These are phyloP conservation scores for Aureobasidium melanogenum DNA, from an alignment of 2,329 filamentous ascomycete species.

Conservation along the genomic window DNA sequence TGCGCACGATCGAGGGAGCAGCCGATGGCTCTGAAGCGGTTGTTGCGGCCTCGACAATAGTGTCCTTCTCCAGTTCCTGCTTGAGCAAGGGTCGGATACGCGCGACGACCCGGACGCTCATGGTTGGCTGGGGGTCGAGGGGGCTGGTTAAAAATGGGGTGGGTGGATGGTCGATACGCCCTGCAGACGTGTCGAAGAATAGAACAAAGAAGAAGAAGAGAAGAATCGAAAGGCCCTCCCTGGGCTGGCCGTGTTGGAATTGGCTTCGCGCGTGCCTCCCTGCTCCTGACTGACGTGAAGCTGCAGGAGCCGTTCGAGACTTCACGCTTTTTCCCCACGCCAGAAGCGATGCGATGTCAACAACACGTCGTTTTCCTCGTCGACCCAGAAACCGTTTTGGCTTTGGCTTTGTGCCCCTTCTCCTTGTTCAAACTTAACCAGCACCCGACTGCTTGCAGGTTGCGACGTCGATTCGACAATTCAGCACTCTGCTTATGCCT, in stretches of 20 bases:
- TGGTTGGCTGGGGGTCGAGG: neutral
- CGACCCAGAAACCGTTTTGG: neutral
- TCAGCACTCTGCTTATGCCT: neutral
- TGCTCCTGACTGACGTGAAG: neutral
- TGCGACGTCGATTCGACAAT: neutral
- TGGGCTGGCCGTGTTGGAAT: neutral
- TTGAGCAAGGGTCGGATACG: slow-evolving; percentile 82
- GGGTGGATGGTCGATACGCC: neutral
- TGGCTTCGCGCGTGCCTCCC: neutral
- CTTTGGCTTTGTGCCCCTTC: neutral
- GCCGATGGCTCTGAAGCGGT: slow-evolving; percentile 24
- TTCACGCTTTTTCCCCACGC: neutral
- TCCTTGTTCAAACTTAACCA: neutral
- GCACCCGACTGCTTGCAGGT: no score
- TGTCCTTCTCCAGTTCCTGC: slow-evolving; percentile 76
- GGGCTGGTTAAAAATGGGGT: neutral
- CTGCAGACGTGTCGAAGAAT: neutral
- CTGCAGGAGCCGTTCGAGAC: slow-evolving; percentile 1
- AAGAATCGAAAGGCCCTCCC: neutral
- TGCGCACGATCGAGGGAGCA: slow-evolving; percentile 63
- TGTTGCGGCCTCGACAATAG: slow-evolving; percentile 63
- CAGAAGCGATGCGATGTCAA: neutral
- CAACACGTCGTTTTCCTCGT: neutral
- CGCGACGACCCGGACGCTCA: slow-evolving; percentile 76
- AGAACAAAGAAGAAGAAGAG: neutral